A percentile compares a stretch with the other conserved stretches of the same genome.
phyloP scores from a whole-genome alignment of 2,329 filamentous ascomycete species.

The Colletotrichum truncatum region DNA sequence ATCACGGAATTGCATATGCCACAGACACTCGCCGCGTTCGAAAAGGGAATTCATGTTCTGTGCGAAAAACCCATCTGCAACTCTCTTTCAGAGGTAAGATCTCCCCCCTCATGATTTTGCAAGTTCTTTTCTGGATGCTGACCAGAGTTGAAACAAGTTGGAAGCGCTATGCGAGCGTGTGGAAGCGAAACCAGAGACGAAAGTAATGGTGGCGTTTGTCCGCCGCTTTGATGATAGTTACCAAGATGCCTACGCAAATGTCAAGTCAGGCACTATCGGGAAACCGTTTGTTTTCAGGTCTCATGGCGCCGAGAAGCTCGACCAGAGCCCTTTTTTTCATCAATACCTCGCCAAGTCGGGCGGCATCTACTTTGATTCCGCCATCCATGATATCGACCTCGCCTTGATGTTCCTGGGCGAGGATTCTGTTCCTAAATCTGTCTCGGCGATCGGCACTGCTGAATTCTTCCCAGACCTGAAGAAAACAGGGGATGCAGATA shows the following conservation, averaged over 20 bases:
- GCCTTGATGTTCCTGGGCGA: conserved; percentile 6
- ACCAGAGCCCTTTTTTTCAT: conserved; percentile 73
- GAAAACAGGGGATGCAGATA: conserved; percentile 46
- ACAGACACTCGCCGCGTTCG: conserved; percentile 64
- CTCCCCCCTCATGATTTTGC: not conserved
- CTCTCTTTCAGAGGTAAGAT: conserved; percentile 63
- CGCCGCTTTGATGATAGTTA: conserved; percentile 72
- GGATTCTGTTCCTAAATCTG: not conserved
- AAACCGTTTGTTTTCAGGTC: conserved; percentile 67
- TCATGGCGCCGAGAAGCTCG: conserved; percentile 73
- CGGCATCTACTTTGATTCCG: conserved; percentile 76
- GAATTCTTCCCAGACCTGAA: not conserved
- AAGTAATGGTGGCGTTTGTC: conserved; percentile 52
- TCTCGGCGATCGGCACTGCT: not conserved
- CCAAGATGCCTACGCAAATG: conserved; percentile 63
- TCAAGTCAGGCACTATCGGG: conserved; percentile 64
- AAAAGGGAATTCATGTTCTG: conserved; percentile 62
- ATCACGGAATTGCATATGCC: conserved; percentile 65
- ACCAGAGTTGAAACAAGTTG: too few species aligned
- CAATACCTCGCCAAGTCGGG: conserved; percentile 71
- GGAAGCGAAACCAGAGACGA: conserved; percentile 56
- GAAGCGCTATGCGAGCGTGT: not conserved
- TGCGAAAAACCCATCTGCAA: conserved; percentile 70
- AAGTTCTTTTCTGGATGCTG: too few species aligned
- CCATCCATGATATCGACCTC: conserved; percentile 69